These are phyloP conservation scores for Hypoxylon sp. DNA, from an alignment of 2,329 filamentous ascomycete genomes.

Conservation along the genomic window DNA sequence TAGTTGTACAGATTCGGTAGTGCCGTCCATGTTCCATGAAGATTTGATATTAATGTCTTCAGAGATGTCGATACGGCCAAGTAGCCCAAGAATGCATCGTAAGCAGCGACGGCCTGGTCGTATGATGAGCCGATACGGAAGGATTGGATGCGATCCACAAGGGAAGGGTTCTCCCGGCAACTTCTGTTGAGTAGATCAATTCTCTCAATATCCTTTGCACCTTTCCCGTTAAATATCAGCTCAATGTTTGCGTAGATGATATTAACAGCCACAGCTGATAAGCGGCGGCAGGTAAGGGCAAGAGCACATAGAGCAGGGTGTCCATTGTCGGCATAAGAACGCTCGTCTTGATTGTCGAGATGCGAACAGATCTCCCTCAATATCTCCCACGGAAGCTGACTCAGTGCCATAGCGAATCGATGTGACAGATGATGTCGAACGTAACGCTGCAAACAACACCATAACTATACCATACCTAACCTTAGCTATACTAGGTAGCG, in stretches of 20 bases:
- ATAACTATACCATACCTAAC: too few species aligned
- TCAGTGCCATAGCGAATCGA: background rate
- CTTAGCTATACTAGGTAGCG: too few species aligned
- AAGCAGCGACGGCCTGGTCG: background rate
- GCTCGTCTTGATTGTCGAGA: background rate
- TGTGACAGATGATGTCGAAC: background rate
- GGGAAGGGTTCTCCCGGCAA: background rate
- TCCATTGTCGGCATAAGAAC: background rate
- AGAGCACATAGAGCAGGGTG: conserved; percentile 19
- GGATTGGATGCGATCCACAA: conserved; percentile 16
- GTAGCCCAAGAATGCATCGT: conserved; percentile 11
- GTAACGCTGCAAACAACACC: background rate
- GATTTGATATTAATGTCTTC: background rate
- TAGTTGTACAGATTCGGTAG: conserved; percentile 12
- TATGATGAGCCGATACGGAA: background rate
- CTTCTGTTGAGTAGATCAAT: background rate
- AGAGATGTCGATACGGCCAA: conserved; percentile 16
- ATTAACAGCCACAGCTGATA: conserved; percentile 8
- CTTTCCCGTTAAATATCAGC: background rate
- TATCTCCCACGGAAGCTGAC: conserved; percentile 14
- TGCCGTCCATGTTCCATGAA: background rate
- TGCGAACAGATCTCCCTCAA: conserved; percentile 13
- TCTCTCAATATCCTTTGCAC: background rate
- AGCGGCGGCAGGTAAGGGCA: conserved; percentile 23
- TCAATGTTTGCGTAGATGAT: conserved; percentile 14